A percentile compares a stretch with the other conserved stretches of the same genome.
phyloP scores from a whole-genome alignment of 805 yeast genomes.

The Candida tallmaniae region DNA sequence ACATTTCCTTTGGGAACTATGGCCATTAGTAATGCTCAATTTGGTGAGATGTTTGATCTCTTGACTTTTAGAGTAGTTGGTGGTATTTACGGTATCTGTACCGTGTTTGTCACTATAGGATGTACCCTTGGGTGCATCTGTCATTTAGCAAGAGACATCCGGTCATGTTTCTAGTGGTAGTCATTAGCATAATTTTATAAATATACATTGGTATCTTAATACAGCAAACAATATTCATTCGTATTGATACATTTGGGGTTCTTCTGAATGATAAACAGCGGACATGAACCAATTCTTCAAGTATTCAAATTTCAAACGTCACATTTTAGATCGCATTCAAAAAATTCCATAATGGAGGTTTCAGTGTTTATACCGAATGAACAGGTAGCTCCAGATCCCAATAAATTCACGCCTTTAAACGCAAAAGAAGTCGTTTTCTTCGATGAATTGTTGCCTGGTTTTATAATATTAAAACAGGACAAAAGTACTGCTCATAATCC shows the following conservation, averaged over 20 bases:
- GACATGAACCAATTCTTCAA: background rate
- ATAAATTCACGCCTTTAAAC: background rate
- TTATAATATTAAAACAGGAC: background rate
- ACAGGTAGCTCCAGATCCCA: background rate
- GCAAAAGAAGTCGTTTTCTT: constrained; percentile 4
- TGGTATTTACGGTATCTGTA: constrained; percentile 53
- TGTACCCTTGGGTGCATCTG: constrained; percentile 16
- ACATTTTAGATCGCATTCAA: background rate
- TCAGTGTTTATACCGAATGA: constrained; percentile 1
- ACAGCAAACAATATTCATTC: background rate
- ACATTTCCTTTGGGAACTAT: constrained; percentile 90
- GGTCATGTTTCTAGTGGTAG: background rate
- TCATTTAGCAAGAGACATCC: background rate
- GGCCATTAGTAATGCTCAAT: constrained; percentile 53
- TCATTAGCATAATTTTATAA: too few species aligned
- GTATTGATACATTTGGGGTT: background rate
- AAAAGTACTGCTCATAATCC: background rate
- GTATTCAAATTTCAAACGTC: background rate
- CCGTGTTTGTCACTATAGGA: constrained; percentile 40
- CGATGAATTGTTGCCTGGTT: constrained; percentile 5
- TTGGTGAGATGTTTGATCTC: constrained; percentile 47
- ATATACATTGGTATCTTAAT: background rate
- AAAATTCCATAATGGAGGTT: background rate
- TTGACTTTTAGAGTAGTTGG: constrained; percentile 59
- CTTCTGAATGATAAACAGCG: background rate